Conservation (phyloP, 75 land plant species). For the Selaginella moellendorffii region DNA sequence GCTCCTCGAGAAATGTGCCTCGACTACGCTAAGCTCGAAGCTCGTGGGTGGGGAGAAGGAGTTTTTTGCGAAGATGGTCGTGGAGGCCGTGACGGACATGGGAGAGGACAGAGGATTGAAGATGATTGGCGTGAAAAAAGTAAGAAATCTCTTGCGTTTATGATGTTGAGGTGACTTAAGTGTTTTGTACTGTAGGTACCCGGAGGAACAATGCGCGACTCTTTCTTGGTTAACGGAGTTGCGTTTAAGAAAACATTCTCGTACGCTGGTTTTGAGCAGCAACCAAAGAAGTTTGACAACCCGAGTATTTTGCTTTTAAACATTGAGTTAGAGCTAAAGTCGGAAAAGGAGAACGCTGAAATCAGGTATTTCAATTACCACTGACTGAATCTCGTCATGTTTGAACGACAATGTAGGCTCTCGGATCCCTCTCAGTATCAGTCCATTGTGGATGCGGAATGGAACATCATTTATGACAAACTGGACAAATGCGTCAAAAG, state of each 20-base stretch:
- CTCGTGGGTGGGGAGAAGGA: slow-evolving; percentile 98
- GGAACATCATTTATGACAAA: slow-evolving; percentile 99
- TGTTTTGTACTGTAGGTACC: slow-evolving; percentile 43
- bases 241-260: slow-evolving; percentile 99
- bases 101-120: slow-evolving; percentile 80
- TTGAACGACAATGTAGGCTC: too few relatives aligned
- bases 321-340: slow-evolving; percentile 89
- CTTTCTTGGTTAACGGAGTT: slow-evolving; percentile 90
- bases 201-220: slow-evolving; percentile 95
- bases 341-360: slow-evolving; percentile 99
- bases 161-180: not conserved
- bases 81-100: slow-evolving; percentile 79
- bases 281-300: slow-evolving; percentile 71
- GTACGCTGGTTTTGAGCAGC: slow-evolving; percentile 99
- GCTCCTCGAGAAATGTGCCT: slow-evolving; percentile 84
- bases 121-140: slow-evolving; percentile 95
- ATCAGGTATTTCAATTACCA: slow-evolving; percentile 79
- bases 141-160: not conserved
- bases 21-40: slow-evolving; percentile 84
- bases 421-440: slow-evolving; percentile 91
- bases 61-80: slow-evolving; percentile 96
- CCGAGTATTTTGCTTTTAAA: slow-evolving; percentile 85
- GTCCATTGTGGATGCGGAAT: slow-evolving; percentile 96
- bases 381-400: too few relatives aligned
- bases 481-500: slow-evolving; percentile 87